Base-by-base conservation (phyloP, 805 yeast genomes). In the Hanseniaspora singularis region DNA sequence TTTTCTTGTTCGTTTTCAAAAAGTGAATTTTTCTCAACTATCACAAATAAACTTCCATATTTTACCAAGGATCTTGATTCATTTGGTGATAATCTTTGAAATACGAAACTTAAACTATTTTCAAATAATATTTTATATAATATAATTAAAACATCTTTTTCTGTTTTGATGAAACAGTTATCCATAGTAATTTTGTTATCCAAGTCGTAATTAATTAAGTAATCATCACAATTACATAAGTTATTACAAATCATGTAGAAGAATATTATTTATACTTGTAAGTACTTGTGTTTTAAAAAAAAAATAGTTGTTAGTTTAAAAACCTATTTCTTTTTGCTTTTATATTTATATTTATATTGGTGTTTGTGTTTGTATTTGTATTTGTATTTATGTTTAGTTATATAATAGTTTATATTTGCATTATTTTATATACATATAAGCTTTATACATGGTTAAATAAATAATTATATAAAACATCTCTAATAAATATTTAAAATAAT, bases 91-190 rank as follows among this genome's bases (percentile, higher is more conserved):
- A 43, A 22, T 45, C 97, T 69, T 46, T 95, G 72, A 14, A 79
- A 73, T 1, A 85, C 82, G 11, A 77, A 68, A 11, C 69, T 69
- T 11, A 87, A 65, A 40, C 67, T 68, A 22, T 78, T 76, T 45
- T 75, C 73, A 22, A 85, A 58, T 9, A 80, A 77, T n/a, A 85
- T 88, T 57, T 88, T 43, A 20, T 36, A 95, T 39, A 88, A 73
- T 6, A 88, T 71, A 3, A 84, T 60, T 40, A 88, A 66, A 1
- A 96, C 95, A 59, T 88, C 96, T 50, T 75, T 75, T 19, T 94
- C 83, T 26, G 86, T 76, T 14, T 81, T 81, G 36, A 88, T 80
- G 56, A 79, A 86, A 4, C 96, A 34, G 14, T 43, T 28, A 15
- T 28, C 19, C 7, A 33, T 23, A 11, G 46, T 41, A 3, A 41